phyloP scores from a whole-genome alignment of 2,329 filamentous ascomycete genomes.

The Phyllosticta capitalensis region DNA sequence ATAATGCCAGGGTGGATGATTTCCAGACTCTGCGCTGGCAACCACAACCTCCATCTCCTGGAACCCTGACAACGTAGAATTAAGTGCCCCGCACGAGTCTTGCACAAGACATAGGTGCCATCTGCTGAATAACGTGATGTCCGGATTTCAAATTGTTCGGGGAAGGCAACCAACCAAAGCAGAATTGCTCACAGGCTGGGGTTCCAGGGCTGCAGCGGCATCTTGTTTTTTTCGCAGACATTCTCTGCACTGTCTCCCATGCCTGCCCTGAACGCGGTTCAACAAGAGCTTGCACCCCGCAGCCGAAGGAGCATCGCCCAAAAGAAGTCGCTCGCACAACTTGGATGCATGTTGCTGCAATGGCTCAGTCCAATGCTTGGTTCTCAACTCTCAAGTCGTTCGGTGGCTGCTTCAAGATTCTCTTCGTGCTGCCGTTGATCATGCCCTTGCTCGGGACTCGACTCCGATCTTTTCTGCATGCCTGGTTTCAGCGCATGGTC shows the following conservation, averaged over 20 bases:
- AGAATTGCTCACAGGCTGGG: neutral
- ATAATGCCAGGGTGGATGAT: too few species aligned
- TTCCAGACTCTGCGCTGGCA: neutral
- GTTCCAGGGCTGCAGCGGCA: neutral
- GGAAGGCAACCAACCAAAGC: neutral
- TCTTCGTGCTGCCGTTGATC: neutral
- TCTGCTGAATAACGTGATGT: neutral
- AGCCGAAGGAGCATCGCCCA: neutral
- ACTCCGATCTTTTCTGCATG: neutral
- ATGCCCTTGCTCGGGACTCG: neutral
- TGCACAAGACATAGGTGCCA: neutral
- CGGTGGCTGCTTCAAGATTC: neutral
- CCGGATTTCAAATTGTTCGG: neutral
- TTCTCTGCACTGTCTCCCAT: neutral
- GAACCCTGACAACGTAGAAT: neutral
- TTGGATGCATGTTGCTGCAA: neutral
- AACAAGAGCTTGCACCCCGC: neutral
- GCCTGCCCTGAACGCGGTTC: neutral
- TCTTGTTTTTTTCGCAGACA: neutral
- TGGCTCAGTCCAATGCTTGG: neutral
- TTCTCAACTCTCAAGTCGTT: neutral
- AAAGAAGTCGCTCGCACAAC: neutral
- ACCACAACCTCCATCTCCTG: neutral
- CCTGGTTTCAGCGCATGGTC: neutral
- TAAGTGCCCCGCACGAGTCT: neutral